Evolutionary conservation across 2,329 filamentous ascomycete species (phyloP).

Genomic region (Beauveria medogensis): DNA sequence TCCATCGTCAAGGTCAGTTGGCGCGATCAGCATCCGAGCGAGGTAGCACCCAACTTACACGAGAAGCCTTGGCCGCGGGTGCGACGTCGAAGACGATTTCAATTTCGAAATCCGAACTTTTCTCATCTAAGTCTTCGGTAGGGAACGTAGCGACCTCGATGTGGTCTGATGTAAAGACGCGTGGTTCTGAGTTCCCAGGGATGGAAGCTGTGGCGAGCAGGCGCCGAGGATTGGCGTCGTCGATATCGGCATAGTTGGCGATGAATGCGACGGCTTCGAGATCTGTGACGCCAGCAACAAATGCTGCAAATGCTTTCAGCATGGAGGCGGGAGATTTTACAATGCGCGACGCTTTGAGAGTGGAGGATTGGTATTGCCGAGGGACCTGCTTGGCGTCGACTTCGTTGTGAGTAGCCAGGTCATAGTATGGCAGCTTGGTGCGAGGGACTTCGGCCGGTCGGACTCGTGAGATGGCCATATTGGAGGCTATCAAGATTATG

Average conservation of each 20-base stretch:
- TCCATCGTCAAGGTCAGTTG: neutral
- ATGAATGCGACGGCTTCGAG: conserved; percentile 6
- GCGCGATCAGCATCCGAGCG: neutral
- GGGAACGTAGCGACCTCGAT: conserved; percentile 2
- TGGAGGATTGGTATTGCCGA: neutral
- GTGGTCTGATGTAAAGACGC: conserved; percentile 7
- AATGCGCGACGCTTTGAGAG: neutral
- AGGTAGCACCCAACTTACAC: neutral
- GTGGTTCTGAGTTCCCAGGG: neutral
- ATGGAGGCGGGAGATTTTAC: neutral
- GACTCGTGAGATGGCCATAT: neutral
- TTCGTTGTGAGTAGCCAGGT: conserved; percentile 7
- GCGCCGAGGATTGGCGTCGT: neutral
- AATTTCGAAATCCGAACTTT: conserved; percentile 1
- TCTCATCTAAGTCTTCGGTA: neutral
- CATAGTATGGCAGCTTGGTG: conserved; percentile 10
- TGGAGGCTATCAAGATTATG: neutral
- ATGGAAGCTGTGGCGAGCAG: neutral
- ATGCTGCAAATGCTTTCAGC: neutral
- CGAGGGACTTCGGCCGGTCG: conserved; percentile 5
- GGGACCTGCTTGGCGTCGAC: neutral
- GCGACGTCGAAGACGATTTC: neutral
- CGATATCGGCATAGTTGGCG: neutral
- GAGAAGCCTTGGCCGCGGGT: neutral
- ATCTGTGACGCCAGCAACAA: conserved; percentile 5